phyloP scores from a whole-genome alignment of 768 basidiomycete species.

The Rickenella mellea region DNA sequence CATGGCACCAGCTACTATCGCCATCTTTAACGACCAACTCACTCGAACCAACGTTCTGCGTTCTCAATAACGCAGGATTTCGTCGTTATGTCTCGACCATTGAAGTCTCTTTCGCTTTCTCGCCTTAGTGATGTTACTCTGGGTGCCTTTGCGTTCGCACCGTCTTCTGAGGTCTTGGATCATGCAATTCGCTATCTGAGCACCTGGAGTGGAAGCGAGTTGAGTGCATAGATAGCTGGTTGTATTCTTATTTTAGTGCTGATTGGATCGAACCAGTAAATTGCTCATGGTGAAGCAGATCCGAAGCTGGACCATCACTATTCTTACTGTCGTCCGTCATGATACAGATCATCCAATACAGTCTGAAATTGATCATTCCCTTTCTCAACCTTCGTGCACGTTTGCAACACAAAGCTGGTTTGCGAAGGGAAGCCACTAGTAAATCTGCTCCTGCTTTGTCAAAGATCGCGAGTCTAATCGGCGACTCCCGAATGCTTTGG shows the following conservation, averaged over 20 bases:
- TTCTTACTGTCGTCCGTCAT: background rate
- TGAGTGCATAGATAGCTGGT: slow-evolving; percentile 15
- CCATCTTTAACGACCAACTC: background rate
- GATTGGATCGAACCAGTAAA: slow-evolving; percentile 41
- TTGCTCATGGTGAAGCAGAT: slow-evolving; percentile 50
- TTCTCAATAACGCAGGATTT: background rate
- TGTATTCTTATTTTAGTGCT: slow-evolving; percentile 5
- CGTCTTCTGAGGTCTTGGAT: slow-evolving; percentile 54
- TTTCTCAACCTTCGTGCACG: slow-evolving; percentile 58
- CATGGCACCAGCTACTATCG: background rate
- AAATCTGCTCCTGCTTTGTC: slow-evolving; percentile 38
- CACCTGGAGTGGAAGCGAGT: slow-evolving; percentile 87
- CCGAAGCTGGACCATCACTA: background rate
- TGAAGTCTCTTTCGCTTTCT: slow-evolving; percentile 37
- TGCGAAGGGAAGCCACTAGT: slow-evolving; percentile 45
- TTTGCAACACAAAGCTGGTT: slow-evolving; percentile 55
- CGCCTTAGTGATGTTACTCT: slow-evolving; percentile 55
- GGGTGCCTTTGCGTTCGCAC: slow-evolving; percentile 50
- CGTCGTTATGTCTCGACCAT: slow-evolving; percentile 38
- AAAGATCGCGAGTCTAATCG: slow-evolving; percentile 45
- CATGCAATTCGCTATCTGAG: slow-evolving; percentile 69
- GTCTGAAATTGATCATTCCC: slow-evolving; percentile 60
- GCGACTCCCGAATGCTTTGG: slow-evolving; percentile 66
- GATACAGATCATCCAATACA: slow-evolving; percentile 66
- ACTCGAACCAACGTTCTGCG: background rate